Conservation (phyloP, 208 protist genomes). For the Trypanosoma lewisi region DNA sequence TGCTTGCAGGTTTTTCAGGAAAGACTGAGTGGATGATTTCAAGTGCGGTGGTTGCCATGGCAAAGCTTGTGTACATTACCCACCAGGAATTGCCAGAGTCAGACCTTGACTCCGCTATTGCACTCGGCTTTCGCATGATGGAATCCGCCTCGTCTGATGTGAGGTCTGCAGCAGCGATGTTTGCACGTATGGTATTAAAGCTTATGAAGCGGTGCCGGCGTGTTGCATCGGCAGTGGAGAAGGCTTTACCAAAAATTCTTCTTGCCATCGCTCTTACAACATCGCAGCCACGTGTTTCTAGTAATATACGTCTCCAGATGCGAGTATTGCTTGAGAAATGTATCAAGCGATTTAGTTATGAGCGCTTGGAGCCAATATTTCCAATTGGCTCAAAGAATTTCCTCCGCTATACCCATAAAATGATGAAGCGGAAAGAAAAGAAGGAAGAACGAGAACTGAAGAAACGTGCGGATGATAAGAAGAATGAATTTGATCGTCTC, state of each 20-base stretch:
- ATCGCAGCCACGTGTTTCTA: slow-evolving; percentile 76
- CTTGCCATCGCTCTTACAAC: slow-evolving; percentile 79
- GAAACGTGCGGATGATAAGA: slow-evolving; percentile 47
- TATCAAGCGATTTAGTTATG: slow-evolving; percentile 78
- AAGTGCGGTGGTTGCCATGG: slow-evolving; percentile 79
- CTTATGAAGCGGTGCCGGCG: slow-evolving; percentile 67
- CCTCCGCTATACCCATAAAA: slow-evolving; percentile 81
- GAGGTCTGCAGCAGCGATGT: slow-evolving; percentile 66
- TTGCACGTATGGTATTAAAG: slow-evolving; percentile 83
- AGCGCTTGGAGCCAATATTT: slow-evolving; percentile 77
- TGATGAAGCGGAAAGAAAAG: slow-evolving; percentile 80
- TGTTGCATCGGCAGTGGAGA: slow-evolving; percentile 49
- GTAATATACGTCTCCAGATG: slow-evolving; percentile 78
- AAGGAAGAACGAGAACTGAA: slow-evolving; percentile 66
- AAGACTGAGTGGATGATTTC: slow-evolving; percentile 76
- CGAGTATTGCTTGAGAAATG: slow-evolving; percentile 81
- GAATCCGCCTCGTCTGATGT: slow-evolving; percentile 65
- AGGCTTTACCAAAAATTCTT: slow-evolving; percentile 67
- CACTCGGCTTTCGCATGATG: slow-evolving; percentile 77
- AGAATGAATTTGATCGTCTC: slow-evolving; percentile 80
- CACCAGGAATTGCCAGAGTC: slow-evolving; percentile 57
- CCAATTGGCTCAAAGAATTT: slow-evolving; percentile 86
- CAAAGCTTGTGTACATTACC: slow-evolving; percentile 77
- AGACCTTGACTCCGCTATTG: slow-evolving; percentile 60
- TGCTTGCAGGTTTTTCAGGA: slow-evolving; percentile 75